These are phyloP conservation scores for Penicillium goetzii DNA, from an alignment of 495 filamentous ascomycete genomes.

Conservation along the genomic window DNA sequence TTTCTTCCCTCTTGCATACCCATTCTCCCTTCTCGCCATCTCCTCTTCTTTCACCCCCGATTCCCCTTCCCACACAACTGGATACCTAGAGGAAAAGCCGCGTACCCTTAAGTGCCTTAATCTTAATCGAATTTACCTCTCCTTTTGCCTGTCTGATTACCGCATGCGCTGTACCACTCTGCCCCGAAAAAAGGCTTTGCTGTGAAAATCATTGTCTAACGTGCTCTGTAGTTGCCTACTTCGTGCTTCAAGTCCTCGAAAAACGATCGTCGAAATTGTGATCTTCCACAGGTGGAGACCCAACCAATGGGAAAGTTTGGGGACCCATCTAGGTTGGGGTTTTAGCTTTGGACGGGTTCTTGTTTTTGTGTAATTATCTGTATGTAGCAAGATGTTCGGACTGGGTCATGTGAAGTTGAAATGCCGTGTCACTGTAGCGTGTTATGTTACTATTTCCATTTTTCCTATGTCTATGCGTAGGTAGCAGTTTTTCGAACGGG, in stretches of 20 bases:
- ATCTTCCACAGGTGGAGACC: neutral
- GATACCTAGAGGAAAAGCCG: constrained; percentile 12
- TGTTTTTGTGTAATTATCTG: neutral
- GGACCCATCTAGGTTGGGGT: neutral
- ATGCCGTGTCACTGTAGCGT: neutral
- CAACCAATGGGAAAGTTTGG: neutral
- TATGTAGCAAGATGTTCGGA: neutral
- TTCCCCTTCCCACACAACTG: neutral
- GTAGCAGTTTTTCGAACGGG: neutral
- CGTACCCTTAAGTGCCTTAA: constrained; percentile 25
- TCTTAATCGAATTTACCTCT: constrained; percentile 25
- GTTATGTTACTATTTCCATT: neutral
- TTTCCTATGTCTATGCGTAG: neutral
- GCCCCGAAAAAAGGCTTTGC: neutral
- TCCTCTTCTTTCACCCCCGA: neutral
- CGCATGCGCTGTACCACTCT: neutral
- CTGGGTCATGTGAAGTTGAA: neutral
- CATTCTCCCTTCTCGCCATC: neutral
- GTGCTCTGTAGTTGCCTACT: constrained; percentile 41
- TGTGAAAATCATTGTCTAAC: constrained; percentile 25
- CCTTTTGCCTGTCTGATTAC: neutral
- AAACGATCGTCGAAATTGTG: constrained; percentile 35
- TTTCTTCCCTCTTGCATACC: neutral
- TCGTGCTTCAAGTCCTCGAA: constrained; percentile 37
- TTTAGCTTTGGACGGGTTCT: neutral